Evolutionary conservation across 116 monocot species (phyloP).

Genomic region (Papilionanthe hybrid): DNA sequence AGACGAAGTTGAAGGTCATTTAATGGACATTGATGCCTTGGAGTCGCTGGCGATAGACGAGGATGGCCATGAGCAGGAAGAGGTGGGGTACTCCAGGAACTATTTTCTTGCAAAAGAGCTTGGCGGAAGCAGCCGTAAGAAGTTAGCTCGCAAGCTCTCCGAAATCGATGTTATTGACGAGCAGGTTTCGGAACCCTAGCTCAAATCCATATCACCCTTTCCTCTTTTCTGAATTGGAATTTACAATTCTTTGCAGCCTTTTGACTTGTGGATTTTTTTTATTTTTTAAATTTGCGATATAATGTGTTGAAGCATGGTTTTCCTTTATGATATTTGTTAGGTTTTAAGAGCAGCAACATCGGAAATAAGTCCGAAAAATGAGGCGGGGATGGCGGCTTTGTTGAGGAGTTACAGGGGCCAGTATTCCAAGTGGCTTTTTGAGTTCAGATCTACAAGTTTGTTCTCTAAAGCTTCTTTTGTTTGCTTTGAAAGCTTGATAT

Average conservation of each 20-base stretch:
- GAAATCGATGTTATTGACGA: constrained; percentile 70
- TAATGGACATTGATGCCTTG: neutral
- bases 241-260: neutral
- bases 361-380: constrained; percentile 51
- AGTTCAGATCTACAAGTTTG: constrained; percentile 43
- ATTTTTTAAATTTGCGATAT: no score
- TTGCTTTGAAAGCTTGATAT: neutral
- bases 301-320: neutral
- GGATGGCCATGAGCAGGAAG: constrained; percentile 52
- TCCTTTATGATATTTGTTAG: constrained; percentile 17
- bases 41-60: constrained; percentile 7
- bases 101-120: constrained; percentile 81
- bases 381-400: constrained; percentile 60
- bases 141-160: constrained; percentile 55
- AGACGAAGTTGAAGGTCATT: neutral
- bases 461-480: no score
- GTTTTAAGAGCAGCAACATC: constrained; percentile 55
- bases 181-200: constrained; percentile 32
- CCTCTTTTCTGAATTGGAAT: neutral
- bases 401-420: constrained; percentile 53
- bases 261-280: neutral
- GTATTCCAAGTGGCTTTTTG: constrained; percentile 75
- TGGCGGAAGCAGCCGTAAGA: constrained; percentile 44
- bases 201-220: neutral
- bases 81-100: constrained; percentile 71